Evolutionary conservation across 1,139 yeast genomes (phyloP).

Genomic region (Debaryomyces coudertii): DNA sequence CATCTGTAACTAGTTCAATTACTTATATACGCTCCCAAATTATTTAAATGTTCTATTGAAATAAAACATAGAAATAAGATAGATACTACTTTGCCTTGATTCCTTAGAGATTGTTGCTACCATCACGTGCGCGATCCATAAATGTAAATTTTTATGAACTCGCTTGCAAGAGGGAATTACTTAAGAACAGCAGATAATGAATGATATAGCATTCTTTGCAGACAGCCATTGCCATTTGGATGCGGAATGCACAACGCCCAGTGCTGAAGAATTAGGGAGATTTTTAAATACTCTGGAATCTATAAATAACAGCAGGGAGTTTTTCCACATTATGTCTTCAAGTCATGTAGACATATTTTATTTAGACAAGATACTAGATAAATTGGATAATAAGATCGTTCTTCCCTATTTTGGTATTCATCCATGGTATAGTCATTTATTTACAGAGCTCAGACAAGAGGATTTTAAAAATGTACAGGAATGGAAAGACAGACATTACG

Average conservation of each 20-base stretch:
- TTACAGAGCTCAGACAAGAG: conserved; percentile 30
- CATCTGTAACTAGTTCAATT: conserved; percentile 33
- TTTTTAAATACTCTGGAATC: conserved; percentile 12
- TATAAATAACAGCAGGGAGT: background rate
- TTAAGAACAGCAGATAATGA: background rate
- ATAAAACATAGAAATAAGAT: too few species aligned
- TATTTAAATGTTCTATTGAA: too few species aligned
- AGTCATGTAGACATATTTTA: conserved; percentile 51
- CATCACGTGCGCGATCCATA: conserved; percentile 2
- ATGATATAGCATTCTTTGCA: conserved; percentile 9
- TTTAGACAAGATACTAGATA: conserved; percentile 34
- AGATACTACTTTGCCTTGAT: background rate
- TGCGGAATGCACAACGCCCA: conserved; percentile 17
- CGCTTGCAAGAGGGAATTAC: background rate
- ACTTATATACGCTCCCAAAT: background rate
- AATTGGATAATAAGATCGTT: conserved; percentile 29
- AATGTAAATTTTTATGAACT: background rate
- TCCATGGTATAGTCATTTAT: conserved; percentile 85
- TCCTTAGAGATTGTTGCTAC: conserved; percentile 7
- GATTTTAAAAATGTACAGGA: conserved; percentile 21
- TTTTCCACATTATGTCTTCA: conserved; percentile 57
- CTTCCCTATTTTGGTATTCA: conserved; percentile 80
- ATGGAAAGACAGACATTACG: conserved; percentile 56
- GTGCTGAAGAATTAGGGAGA: conserved; percentile 14
- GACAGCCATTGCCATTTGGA: conserved; percentile 29